Conservation (phyloP, 2,329 filamentous ascomycete species). For the Arthroderma sp. region DNA sequence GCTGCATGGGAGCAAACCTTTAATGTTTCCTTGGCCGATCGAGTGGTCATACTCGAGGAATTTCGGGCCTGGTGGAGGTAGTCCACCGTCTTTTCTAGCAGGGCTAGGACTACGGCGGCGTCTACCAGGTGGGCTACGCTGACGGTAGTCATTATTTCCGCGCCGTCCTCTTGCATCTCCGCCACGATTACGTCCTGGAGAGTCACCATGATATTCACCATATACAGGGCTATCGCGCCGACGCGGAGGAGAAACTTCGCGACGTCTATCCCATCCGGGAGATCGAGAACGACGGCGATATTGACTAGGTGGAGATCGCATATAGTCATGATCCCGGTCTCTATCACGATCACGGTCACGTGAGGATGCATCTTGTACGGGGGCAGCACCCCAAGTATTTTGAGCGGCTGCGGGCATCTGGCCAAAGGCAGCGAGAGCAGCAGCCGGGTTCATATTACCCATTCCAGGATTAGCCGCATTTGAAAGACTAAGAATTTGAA, state of each 20-base stretch:
- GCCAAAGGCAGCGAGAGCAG: slow-evolving; percentile 33
- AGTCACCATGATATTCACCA: slow-evolving; percentile 60
- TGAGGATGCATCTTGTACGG: slow-evolving; percentile 17
- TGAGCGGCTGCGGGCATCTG: slow-evolving; percentile 10
- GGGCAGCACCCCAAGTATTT: slow-evolving; percentile 14
- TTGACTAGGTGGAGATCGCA: slow-evolving; percentile 48
- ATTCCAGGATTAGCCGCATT: slow-evolving; percentile 20
- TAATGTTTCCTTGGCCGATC: slow-evolving; percentile 66
- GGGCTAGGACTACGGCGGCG: slow-evolving; percentile 53
- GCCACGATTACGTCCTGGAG: slow-evolving; percentile 45
- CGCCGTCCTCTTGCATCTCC: slow-evolving; percentile 40
- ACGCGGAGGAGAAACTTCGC: slow-evolving; percentile 49
- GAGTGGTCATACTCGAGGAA: slow-evolving; percentile 67
- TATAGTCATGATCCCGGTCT: slow-evolving; percentile 46
- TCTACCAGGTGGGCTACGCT: slow-evolving; percentile 67
- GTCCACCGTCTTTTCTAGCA: slow-evolving; percentile 28
- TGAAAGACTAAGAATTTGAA: slow-evolving; percentile 37
- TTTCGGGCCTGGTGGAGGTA: slow-evolving; percentile 47
- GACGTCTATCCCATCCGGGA: slow-evolving; percentile 59
- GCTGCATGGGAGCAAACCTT: slow-evolving; percentile 35
- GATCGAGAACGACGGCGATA: slow-evolving; percentile 65
- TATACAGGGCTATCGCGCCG: slow-evolving; percentile 57
- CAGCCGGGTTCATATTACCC: slow-evolving; percentile 23
- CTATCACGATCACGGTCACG: slow-evolving; percentile 30
- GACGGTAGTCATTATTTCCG: slow-evolving; percentile 57